These are phyloP conservation scores for Russula earlei DNA, from an alignment of 768 basidiomycete genomes.

Conservation along the genomic window DNA sequence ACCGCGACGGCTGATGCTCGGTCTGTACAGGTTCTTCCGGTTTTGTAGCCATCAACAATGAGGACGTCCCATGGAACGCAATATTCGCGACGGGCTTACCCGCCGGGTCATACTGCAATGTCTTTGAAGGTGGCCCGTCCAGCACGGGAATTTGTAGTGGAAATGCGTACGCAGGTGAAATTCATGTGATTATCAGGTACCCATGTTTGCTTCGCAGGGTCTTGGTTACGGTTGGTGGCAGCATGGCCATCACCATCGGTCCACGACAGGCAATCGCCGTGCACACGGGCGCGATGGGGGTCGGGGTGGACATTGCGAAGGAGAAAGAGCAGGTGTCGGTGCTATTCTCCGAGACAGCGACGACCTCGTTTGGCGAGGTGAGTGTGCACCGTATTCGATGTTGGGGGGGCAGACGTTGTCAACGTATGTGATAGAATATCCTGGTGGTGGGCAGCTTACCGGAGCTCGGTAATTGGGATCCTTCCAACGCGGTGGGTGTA, in stretches of 20 bases:
- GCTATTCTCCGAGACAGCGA: slow-evolving; percentile 43
- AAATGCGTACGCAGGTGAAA: slow-evolving; percentile 27
- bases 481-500: slow-evolving; percentile 36
- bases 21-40: slow-evolving; percentile 41
- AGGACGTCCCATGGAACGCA: slow-evolving; percentile 42
- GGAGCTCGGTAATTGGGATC: slow-evolving; percentile 44
- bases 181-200: no score
- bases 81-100: slow-evolving; percentile 52
- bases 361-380: slow-evolving; percentile 50
- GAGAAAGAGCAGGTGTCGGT: slow-evolving; percentile 2
- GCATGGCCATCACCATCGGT: slow-evolving; percentile 21
- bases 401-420: neutral
- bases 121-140: slow-evolving; percentile 42
- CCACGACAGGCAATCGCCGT: slow-evolving; percentile 23
- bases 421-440: slow-evolving; percentile 36
- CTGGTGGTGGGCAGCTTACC: slow-evolving; percentile 48
- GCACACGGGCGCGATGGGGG: slow-evolving; percentile 18
- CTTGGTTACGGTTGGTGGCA: slow-evolving; percentile 10
- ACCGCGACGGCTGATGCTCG: neutral
- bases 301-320: neutral
- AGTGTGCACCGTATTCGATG: neutral
- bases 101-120: slow-evolving; percentile 54
- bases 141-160: slow-evolving; percentile 40
- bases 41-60: slow-evolving; percentile 62
- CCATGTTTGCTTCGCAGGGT: slow-evolving; percentile 14